Evolutionary conservation across 495 filamentous ascomycete species (phyloP).

Genomic region (Platismatia glauca): DNA sequence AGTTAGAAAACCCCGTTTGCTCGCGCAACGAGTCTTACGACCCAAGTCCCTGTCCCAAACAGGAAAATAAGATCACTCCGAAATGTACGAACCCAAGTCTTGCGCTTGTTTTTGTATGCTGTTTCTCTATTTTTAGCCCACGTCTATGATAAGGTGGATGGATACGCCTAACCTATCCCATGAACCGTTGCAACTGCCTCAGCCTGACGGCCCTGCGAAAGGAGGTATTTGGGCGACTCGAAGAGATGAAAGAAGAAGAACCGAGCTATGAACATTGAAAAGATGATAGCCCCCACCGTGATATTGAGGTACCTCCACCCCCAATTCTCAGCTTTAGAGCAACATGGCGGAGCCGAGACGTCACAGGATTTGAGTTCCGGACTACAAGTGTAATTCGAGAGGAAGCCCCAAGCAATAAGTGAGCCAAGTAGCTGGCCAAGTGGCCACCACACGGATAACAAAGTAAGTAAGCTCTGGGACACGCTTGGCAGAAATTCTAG

Average conservation of each 20-base stretch:
- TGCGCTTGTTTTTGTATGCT: conserved; percentile 43
- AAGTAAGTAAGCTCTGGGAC: conserved; percentile 44
- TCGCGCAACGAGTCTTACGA: too few species aligned
- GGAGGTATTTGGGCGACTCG: conserved; percentile 74
- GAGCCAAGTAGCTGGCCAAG: conserved; percentile 46
- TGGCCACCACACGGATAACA: conserved; percentile 54
- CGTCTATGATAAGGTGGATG: background rate
- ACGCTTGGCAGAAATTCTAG: conserved; percentile 50
- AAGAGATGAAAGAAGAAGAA: conserved; percentile 71
- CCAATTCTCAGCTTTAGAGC: conserved; percentile 55
- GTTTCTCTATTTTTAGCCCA: background rate
- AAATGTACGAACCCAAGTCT: too few species aligned
- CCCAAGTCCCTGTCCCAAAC: too few species aligned
- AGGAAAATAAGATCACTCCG: too few species aligned
- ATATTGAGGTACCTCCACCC: conserved; percentile 77
- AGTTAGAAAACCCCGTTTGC: too few species aligned
- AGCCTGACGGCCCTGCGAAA: conserved; percentile 61
- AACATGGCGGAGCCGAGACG: conserved; percentile 35
- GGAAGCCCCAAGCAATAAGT: conserved; percentile 46
- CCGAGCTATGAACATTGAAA: conserved; percentile 58
- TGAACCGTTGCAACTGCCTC: conserved; percentile 65
- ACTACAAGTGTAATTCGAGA: conserved; percentile 42
- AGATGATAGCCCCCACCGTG: conserved; percentile 60
- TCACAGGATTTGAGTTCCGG: conserved; percentile 31
- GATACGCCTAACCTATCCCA: conserved; percentile 29